A percentile compares a stretch with the other conserved stretches of the same genome.
These are phyloP conservation scores for Golubevia pallescens DNA, from an alignment of 1,284 basidiomycete species.

Conservation along the genomic window DNA sequence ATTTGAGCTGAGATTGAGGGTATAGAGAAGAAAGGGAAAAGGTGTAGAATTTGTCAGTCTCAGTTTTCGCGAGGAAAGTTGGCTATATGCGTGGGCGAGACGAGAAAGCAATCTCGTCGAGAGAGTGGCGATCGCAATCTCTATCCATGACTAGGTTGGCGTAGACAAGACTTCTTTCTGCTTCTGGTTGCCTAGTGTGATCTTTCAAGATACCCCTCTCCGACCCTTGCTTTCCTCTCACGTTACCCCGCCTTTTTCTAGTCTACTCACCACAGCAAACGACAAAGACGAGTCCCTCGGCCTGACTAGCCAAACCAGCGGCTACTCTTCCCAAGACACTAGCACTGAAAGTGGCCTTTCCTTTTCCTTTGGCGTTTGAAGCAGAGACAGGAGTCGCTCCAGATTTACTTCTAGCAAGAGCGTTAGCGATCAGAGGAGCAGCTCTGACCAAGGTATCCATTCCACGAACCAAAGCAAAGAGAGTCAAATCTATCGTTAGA, in stretches of 20 bases:
- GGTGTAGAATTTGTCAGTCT: too few species aligned
- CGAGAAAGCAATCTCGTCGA: too few species aligned
- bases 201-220: too few species aligned
- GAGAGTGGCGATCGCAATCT: too few species aligned
- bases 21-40: not conserved
- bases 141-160: not conserved
- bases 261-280: conserved; percentile 28
- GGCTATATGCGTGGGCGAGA: too few species aligned
- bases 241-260: not conserved
- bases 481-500: conserved; percentile 49
- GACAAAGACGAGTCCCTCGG: conserved; percentile 48
- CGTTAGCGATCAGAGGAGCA: conserved; percentile 9
- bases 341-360: not conserved
- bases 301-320: conserved; percentile 19
- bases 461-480: conserved; percentile 48
- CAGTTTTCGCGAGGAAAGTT: too few species aligned
- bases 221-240: too few species aligned
- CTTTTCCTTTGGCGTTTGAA: not conserved
- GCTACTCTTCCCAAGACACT: too few species aligned
- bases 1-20: conserved; percentile 25
- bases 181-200: too few species aligned
- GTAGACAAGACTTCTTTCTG: too few species aligned
- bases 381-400: conserved; percentile 11
- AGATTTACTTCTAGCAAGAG: not conserved
- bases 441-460: conserved; percentile 49